Percentiles rank a stretch among this genome's conserved stretches.
These are phyloP conservation scores for Aspergillus clavatus DNA, from an alignment of 2,329 filamentous ascomycete genomes.

Conservation along the genomic window DNA sequence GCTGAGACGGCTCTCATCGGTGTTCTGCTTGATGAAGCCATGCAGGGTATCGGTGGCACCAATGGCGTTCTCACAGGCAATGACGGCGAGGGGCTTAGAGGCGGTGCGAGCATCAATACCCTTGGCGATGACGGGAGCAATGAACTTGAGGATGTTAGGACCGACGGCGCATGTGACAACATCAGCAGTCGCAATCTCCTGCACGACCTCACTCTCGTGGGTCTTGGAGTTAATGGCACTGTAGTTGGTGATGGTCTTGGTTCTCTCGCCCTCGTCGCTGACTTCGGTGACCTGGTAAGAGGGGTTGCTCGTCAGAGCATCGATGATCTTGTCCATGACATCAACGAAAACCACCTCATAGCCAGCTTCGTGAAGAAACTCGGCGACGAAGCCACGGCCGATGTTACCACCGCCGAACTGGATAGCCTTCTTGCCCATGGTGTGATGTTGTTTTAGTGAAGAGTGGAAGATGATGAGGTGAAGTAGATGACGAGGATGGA, in stretches of 20 bases:
- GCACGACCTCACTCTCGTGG: constrained; percentile 71
- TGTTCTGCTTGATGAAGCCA: constrained; percentile 74
- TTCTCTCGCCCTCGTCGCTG: constrained; percentile 72
- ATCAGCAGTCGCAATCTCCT: constrained; percentile 82
- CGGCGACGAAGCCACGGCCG: constrained; percentile 79
- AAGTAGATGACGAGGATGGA: neutral
- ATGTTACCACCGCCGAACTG: constrained; percentile 87
- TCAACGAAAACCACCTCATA: constrained; percentile 97
- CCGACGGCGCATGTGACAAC: constrained; percentile 96
- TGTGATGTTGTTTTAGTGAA: constrained; percentile 8
- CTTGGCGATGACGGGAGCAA: constrained; percentile 92
- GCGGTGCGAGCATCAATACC: constrained; percentile 72
- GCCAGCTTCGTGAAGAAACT: constrained; percentile 89
- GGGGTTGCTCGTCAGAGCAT: constrained; percentile 66
- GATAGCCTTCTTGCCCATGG: constrained; percentile 62
- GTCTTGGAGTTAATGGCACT: constrained; percentile 93
- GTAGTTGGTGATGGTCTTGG: constrained; percentile 88
- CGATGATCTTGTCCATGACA: constrained; percentile 79
- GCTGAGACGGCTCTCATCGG: constrained; percentile 60
- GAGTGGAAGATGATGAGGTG: neutral
- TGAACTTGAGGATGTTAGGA: constrained; percentile 92
- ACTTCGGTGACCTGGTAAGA: constrained; percentile 93
- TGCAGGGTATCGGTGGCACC: constrained; percentile 86
- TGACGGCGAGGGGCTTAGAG: constrained; percentile 72
- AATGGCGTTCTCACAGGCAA: constrained; percentile 98